A percentile compares a stretch with the other conserved stretches of the same genome.
These are phyloP conservation scores for Platismatia glauca DNA, from an alignment of 495 filamentous ascomycete species.

Conservation along the genomic window DNA sequence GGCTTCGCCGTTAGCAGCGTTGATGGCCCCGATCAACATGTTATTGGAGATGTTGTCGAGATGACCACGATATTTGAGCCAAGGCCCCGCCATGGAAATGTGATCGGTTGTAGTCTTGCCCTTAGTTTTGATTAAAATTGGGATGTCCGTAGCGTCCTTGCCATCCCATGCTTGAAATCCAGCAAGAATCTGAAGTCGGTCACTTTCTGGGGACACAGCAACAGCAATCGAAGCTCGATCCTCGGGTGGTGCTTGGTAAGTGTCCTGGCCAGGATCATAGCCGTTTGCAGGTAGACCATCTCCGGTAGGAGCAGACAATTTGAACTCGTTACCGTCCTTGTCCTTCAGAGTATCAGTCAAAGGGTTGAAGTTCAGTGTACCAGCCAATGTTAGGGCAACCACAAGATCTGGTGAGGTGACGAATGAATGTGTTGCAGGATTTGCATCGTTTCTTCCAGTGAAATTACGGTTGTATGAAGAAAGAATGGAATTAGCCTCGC, in stretches of 20 bases:
- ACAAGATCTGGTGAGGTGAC: constrained; percentile 97
- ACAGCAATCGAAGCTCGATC: constrained; percentile 67
- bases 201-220: constrained; percentile 77
- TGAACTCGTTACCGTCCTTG: constrained; percentile 95
- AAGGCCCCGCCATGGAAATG: constrained; percentile 98
- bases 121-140: constrained; percentile 94
- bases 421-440: constrained; percentile 97
- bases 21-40: constrained; percentile 98
- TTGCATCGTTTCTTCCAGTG: constrained; percentile 97
- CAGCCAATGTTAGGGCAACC: constrained; percentile 75
- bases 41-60: constrained; percentile 99
- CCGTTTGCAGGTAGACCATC: constrained; percentile 71
- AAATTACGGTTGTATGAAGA: constrained; percentile 99
- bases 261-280: constrained; percentile 89
- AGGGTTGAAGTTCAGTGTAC: constrained; percentile 92
- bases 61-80: constrained; percentile 99
- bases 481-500: constrained; percentile 90
- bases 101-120: constrained; percentile 99
- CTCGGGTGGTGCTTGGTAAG: constrained; percentile 90
- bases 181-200: constrained; percentile 86
- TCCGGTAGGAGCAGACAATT: constrained; percentile 69
- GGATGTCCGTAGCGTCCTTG: constrained; percentile 80
- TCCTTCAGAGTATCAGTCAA: constrained; percentile 89
- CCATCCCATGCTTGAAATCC: constrained; percentile 88
- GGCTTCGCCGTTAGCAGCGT: constrained; percentile 89